Conservation (phyloP, 2,329 filamentous ascomycete genomes). For the Diplodia corticola region DNA sequence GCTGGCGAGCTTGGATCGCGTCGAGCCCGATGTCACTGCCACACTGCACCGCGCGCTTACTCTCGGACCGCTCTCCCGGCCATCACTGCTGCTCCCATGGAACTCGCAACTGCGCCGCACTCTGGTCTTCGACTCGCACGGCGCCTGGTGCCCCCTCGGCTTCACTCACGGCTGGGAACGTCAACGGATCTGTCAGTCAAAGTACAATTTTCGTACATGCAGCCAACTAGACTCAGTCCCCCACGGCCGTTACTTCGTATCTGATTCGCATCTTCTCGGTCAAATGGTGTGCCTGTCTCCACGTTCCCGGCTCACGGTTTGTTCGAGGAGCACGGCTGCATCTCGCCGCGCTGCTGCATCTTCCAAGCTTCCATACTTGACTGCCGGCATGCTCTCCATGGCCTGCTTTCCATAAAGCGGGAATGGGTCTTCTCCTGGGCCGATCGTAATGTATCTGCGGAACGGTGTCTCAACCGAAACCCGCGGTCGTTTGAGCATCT, state of each 20-base stretch:
- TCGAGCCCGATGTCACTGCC: not conserved
- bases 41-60: not conserved
- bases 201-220: not conserved
- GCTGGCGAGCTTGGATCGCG: not conserved
- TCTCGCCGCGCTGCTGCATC: conserved; percentile 1
- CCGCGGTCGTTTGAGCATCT: not conserved
- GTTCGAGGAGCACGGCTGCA: conserved; percentile 13
- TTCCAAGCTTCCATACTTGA: conserved; percentile 8
- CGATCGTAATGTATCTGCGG: conserved; percentile 19
- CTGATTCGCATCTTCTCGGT: not conserved
- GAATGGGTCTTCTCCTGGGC: conserved; percentile 17
- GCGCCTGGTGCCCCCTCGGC: no score
- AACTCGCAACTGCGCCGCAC: no score
- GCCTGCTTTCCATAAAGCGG: conserved; percentile 17
- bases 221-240: no score
- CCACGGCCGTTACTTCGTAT: not conserved
- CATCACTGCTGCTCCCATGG: not conserved
- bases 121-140: no score
- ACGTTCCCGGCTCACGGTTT: not conserved
- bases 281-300: conserved; percentile 3
- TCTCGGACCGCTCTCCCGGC: not conserved
- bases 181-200: not conserved
- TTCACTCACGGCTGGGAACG: no score
- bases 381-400: conserved; percentile 14
- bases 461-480: conserved; percentile 16